Conservation (phyloP, 2,329 filamentous ascomycete genomes). For the Nectriaceae sp. region DNA sequence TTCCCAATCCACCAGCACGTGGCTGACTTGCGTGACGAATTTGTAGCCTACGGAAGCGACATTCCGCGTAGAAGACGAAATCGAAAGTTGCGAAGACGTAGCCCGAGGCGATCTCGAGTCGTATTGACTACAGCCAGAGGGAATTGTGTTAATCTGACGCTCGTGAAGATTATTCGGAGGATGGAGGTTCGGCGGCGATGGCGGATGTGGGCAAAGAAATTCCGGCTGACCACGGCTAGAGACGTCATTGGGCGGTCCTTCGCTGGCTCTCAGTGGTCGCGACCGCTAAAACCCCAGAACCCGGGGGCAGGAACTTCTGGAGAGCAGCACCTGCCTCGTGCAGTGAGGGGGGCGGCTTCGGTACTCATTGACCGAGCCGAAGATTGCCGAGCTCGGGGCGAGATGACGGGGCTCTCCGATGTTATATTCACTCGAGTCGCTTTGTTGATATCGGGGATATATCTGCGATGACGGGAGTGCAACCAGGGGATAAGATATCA, state of each 20-base stretch:
- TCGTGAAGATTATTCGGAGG: background rate
- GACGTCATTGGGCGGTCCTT: conserved; percentile 32
- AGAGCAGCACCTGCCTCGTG: background rate
- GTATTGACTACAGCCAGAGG: background rate
- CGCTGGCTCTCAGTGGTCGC: conserved; percentile 13
- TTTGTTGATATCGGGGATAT: background rate
- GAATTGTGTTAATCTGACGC: background rate
- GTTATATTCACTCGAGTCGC: background rate
- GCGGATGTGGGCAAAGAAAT: conserved; percentile 29
- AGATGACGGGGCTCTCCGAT: background rate
- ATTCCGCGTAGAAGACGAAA: conserved; percentile 21
- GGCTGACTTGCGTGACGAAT: conserved; percentile 21
- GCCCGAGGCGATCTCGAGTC: background rate
- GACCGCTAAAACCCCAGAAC: conserved; percentile 9
- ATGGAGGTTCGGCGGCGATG: conserved; percentile 1
- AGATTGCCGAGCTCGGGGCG: conserved; percentile 29
- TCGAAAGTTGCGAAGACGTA: conserved; percentile 1
- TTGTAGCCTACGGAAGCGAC: conserved; percentile 22
- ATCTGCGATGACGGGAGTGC: too few species aligned
- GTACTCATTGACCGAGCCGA: conserved; percentile 31
- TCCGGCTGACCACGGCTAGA: conserved; percentile 27
- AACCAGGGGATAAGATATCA: conserved; percentile 3
- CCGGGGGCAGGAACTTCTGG: conserved; percentile 3
- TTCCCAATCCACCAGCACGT: conserved; percentile 39
- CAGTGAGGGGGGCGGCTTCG: conserved; percentile 14